phyloP scores from a whole-genome alignment of 441 rosid genomes.

The Geranium incanum region DNA sequence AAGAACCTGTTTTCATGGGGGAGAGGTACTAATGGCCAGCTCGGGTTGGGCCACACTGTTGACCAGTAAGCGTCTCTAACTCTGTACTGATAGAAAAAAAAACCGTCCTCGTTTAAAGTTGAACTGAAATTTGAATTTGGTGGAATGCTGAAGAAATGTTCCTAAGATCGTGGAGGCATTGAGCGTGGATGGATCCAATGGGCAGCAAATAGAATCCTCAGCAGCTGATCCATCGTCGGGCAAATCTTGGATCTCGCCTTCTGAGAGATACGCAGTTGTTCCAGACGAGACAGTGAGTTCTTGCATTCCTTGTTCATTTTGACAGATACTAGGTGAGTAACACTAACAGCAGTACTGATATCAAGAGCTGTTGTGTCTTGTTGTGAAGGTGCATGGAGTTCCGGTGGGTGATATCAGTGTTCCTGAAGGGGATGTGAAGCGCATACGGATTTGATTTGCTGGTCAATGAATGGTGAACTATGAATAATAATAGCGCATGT shows the following conservation, averaged over 20 bases:
- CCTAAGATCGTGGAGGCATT: slow-evolving; percentile 68
- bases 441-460: slow-evolving; percentile 36
- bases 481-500: not conserved
- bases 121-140: not conserved
- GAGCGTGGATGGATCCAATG: slow-evolving; percentile 77
- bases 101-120: not conserved
- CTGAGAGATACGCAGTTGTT: slow-evolving; percentile 90
- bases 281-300: slow-evolving; percentile 72
- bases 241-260: slow-evolving; percentile 75
- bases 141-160: slow-evolving; percentile 43
- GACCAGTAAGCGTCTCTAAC: slow-evolving; percentile 50
- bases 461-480: not conserved
- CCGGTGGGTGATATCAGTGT: slow-evolving; percentile 51
- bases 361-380: not conserved
- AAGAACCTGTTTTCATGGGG: slow-evolving; percentile 95
- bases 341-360: not conserved
- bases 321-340: not conserved
- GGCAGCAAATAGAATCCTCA: slow-evolving; percentile 66
- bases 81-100: not conserved
- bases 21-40: slow-evolving; percentile 98
- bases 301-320: not conserved
- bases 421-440: slow-evolving; percentile 62
- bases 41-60: slow-evolving; percentile 66
- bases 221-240: slow-evolving; percentile 61
- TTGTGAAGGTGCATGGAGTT: slow-evolving; percentile 35